A percentile compares a stretch with the other conserved stretches of the same genome.
These are phyloP conservation scores for Puccinia novopanici DNA, from an alignment of 1,284 basidiomycete genomes.

Conservation along the genomic window DNA sequence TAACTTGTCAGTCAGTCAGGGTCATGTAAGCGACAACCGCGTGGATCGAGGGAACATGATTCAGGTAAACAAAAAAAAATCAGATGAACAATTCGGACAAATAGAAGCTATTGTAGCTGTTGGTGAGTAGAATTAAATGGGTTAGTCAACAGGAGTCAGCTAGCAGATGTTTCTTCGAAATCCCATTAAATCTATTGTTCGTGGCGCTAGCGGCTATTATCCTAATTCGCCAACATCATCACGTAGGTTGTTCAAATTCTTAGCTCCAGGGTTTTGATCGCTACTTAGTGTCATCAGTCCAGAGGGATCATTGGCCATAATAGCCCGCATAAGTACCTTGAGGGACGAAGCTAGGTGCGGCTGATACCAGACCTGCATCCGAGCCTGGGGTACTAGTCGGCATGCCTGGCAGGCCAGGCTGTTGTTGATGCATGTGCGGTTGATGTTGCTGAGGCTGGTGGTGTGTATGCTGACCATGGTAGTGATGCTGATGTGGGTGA, in stretches of 20 bases:
- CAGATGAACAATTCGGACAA: slow-evolving; percentile 42
- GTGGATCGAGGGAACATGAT: slow-evolving; percentile 22
- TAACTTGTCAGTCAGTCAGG: slow-evolving; percentile 40
- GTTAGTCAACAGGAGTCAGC: slow-evolving; percentile 16
- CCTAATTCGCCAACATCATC: neutral
- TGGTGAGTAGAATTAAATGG: slow-evolving; percentile 13
- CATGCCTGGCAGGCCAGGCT: slow-evolving; percentile 19
- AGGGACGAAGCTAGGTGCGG: slow-evolving; percentile 43
- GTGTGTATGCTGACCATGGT: slow-evolving; percentile 25
- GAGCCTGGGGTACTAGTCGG: slow-evolving; percentile 11
- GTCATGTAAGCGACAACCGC: slow-evolving; percentile 11
- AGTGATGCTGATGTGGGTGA: slow-evolving; percentile 40
- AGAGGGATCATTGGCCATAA: slow-evolving; percentile 37
- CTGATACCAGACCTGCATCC: slow-evolving; percentile 20
- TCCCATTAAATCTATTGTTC: slow-evolving; percentile 1
- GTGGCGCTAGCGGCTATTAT: neutral
- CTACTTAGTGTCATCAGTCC: neutral
- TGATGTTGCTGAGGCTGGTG: slow-evolving; percentile 48
- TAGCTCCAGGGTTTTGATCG: neutral
- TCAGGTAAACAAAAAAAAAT: slow-evolving; percentile 29
- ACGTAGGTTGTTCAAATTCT: neutral
- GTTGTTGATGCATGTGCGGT: slow-evolving; percentile 29
- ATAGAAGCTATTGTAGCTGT: slow-evolving; percentile 7
- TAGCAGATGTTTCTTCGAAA: slow-evolving; percentile 3
- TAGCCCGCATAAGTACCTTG: slow-evolving; percentile 45